Percentiles rank a stretch among this genome's conserved stretches.
Evolutionary conservation across 2,329 filamentous ascomycete genomes (phyloP).

Genomic region (Penicillium sp.): DNA sequence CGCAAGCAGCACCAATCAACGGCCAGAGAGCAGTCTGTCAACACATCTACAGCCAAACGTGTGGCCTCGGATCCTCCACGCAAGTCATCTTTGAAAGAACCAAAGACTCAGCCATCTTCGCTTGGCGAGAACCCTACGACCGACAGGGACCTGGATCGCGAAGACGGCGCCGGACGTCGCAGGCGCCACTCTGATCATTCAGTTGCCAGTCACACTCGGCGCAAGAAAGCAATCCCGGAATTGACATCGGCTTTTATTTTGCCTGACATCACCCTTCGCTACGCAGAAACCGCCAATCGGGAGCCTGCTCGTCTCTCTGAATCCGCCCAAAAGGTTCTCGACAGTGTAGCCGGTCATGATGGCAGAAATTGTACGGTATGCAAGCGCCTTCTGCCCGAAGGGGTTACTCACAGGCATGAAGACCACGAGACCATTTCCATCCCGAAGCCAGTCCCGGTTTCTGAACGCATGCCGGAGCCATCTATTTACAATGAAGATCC

Average conservation of each 20-base stretch:
- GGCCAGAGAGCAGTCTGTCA: conserved; percentile 30
- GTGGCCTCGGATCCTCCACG: conserved; percentile 40
- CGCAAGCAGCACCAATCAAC: conserved; percentile 37
- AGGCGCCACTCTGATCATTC: conserved; percentile 44
- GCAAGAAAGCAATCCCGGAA: conserved; percentile 47
- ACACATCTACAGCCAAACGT: conserved; percentile 38
- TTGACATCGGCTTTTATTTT: conserved; percentile 64
- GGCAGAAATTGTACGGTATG: conserved; percentile 56
- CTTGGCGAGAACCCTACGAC: conserved; percentile 31
- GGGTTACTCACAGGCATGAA: conserved; percentile 30
- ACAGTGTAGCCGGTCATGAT: conserved; percentile 46
- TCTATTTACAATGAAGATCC: conserved; percentile 51
- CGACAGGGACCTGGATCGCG: conserved; percentile 26
- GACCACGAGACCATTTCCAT: conserved; percentile 35
- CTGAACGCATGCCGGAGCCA: conserved; percentile 43
- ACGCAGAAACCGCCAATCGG: conserved; percentile 24
- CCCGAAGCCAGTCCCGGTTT: conserved; percentile 49
- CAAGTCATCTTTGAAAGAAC: conserved; percentile 54
- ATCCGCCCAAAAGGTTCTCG: conserved; percentile 38
- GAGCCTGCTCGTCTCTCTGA: conserved; percentile 34
- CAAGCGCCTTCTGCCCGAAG: conserved; percentile 39
- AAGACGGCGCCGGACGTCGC: conserved; percentile 29
- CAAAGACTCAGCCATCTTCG: conserved; percentile 37
- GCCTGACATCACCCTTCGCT: conserved; percentile 57
- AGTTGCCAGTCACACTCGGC: conserved; percentile 47